phyloP scores from a whole-genome alignment of 2,329 filamentous ascomycete species.

The Fusarium abutilonis region DNA sequence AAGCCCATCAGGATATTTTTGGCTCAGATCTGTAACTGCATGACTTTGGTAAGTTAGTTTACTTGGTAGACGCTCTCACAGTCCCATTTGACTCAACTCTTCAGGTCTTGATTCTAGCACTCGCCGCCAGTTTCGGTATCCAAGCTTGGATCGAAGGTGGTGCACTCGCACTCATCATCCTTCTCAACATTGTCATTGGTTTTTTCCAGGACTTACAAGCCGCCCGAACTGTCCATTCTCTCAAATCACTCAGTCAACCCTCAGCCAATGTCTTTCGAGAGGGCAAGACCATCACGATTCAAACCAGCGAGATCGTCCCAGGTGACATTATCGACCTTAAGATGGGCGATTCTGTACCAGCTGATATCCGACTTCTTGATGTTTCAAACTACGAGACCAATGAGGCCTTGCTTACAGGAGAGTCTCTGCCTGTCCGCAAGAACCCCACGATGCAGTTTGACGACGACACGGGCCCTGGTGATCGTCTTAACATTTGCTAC shows the following conservation, averaged over 20 bases:
- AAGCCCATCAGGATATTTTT: constrained; percentile 70
- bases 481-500: constrained; percentile 71
- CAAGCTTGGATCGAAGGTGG: constrained; percentile 68
- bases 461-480: constrained; percentile 58
- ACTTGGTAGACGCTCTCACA: accelerated
- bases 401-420: constrained; percentile 32
- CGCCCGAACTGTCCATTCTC: constrained; percentile 59
- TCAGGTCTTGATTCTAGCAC: constrained; percentile 63
- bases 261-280: constrained; percentile 37
- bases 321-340: constrained; percentile 66
- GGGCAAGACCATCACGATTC: constrained; percentile 23
- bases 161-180: constrained; percentile 65
- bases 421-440: constrained; percentile 67
- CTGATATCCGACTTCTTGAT: constrained; percentile 59
- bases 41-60: constrained; percentile 65
- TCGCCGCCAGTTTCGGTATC: constrained; percentile 66
- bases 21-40: constrained; percentile 73
- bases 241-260: constrained; percentile 51
- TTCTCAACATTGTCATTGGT: constrained; percentile 66
- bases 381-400: constrained; percentile 34
- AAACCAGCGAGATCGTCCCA: constrained; percentile 45
- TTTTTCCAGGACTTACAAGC: constrained; percentile 57
- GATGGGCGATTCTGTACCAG: constrained; percentile 68
- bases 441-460: constrained; percentile 55
- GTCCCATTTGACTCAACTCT: neutral